Evolutionary conservation across 768 basidiomycete species (phyloP).

Genomic region (Trametes villosa): DNA sequence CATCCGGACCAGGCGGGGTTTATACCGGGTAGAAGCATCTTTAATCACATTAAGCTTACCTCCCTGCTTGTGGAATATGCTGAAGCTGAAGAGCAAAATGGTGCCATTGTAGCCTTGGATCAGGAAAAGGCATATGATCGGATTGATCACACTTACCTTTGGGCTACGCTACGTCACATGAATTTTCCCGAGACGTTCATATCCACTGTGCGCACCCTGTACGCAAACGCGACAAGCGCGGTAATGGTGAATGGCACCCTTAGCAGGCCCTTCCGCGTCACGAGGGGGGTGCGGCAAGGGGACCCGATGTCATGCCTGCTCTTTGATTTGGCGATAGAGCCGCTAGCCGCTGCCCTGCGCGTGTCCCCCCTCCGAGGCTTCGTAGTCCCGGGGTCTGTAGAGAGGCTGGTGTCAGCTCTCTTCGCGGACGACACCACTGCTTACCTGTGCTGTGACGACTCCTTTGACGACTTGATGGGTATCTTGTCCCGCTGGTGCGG

Average conservation of each 20-base stretch:
- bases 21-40: constrained; percentile 36
- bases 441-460: constrained; percentile 37
- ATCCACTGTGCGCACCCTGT: constrained; percentile 28
- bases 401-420: constrained; percentile 24
- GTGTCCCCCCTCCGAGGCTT: constrained; percentile 25
- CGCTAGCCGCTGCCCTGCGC: constrained; percentile 30
- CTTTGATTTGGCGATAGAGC: constrained; percentile 38
- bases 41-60: constrained; percentile 37
- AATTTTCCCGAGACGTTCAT: constrained; percentile 26
- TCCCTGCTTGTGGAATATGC: constrained; percentile 23
- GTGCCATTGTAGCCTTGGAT: constrained; percentile 1
- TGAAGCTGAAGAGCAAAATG: constrained; percentile 18
- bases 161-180: constrained; percentile 7
- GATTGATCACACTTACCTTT: constrained; percentile 23
- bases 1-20: constrained; percentile 47
- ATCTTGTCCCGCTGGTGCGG: constrained; percentile 39
- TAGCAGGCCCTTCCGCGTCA: constrained; percentile 32
- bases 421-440: constrained; percentile 37
- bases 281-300: constrained; percentile 43
- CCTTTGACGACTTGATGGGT: constrained; percentile 27
- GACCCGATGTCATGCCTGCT: constrained; percentile 40
- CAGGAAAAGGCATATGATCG: too few relatives aligned
- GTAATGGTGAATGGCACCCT: constrained; percentile 40
- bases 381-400: constrained; percentile 14
- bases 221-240: constrained; percentile 33